Percentiles rank a stretch among this genome's conserved stretches.
phyloP scores from a whole-genome alignment of 164 flowering plant genomes.

The Paratinospora sagittata region DNA sequence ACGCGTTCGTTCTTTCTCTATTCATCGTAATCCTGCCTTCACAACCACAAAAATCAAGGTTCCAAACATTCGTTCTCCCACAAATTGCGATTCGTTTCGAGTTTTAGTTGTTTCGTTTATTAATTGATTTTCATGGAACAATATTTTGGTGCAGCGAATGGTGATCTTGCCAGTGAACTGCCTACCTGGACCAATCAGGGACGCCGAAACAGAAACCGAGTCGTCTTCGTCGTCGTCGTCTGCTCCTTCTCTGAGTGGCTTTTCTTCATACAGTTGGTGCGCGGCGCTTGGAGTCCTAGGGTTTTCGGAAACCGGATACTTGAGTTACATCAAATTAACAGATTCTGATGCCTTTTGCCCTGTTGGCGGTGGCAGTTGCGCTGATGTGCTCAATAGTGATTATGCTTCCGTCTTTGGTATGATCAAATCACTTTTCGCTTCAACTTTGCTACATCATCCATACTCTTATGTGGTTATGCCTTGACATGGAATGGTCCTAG shows the following conservation, averaged over 20 bases:
- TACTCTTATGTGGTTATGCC: too few relatives aligned
- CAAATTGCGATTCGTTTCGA: not conserved
- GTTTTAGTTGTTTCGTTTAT: not conserved
- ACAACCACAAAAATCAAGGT: constrained; percentile 26
- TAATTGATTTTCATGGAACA: constrained; percentile 8
- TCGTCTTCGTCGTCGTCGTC: constrained; percentile 7
- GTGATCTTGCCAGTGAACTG: constrained; percentile 35
- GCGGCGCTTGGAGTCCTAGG: constrained; percentile 74
- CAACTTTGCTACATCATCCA: not conserved
- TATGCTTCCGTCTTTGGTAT: constrained; percentile 78
- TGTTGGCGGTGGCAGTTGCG: constrained; percentile 60
- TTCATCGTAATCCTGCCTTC: not conserved
- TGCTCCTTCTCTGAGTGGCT: constrained; percentile 15
- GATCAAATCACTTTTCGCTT: constrained; percentile 1
- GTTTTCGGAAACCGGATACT: constrained; percentile 68
- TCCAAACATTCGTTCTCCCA: constrained; percentile 6
- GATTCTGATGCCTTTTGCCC: constrained; percentile 78
- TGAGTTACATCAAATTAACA: constrained; percentile 76
- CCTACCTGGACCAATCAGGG: constrained; percentile 16
- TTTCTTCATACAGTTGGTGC: constrained; percentile 56
- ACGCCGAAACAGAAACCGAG: constrained; percentile 14
- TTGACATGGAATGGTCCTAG: too few relatives aligned
- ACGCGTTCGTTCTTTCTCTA: constrained; percentile 7
- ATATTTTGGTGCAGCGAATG: constrained; percentile 19
- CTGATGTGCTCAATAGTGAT: constrained; percentile 75